Conservation (phyloP, 129 eudicot species). For the Dittrichia graveolens region DNA sequence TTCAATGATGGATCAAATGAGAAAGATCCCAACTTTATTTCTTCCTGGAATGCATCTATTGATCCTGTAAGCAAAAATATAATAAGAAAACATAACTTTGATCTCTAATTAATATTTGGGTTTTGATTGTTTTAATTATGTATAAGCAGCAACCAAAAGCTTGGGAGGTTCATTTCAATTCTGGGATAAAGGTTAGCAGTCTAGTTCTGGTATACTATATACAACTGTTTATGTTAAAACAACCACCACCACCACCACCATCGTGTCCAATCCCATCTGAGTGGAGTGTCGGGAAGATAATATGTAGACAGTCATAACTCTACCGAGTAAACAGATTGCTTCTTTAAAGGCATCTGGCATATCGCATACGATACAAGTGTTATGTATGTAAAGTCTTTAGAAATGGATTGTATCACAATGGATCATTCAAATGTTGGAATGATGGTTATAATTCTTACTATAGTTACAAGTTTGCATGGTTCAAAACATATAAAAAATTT, state of each 20-base stretch:
- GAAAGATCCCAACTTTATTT: constrained; percentile 56
- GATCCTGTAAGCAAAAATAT: constrained; percentile 63
- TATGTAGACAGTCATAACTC: too few species aligned
- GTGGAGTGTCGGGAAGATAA: too few species aligned
- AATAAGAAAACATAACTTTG: not conserved
- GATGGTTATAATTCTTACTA: not conserved
- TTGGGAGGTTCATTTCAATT: constrained; percentile 75
- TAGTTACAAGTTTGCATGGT: not conserved
- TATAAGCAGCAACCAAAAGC: constrained; percentile 79
- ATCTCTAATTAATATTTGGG: not conserved
- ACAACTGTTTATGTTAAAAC: too few species aligned
- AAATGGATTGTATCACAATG: not conserved
- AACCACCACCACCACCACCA: too few species aligned
- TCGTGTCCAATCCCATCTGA: too few species aligned
- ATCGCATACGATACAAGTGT: too few species aligned
- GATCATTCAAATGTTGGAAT: not conserved
- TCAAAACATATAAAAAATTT: not conserved
- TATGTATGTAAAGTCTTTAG: not conserved
- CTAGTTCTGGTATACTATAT: not conserved
- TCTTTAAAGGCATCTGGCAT: too few species aligned
- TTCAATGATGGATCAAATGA: constrained; percentile 64
- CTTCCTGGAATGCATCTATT: constrained; percentile 73
- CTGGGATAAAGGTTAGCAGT: constrained; percentile 72
- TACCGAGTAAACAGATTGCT: too few species aligned
- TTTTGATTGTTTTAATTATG: constrained; percentile 9